Evolutionary conservation across 208 protist genomes (phyloP).

Genomic region (Plasmodiophora brassicae): DNA sequence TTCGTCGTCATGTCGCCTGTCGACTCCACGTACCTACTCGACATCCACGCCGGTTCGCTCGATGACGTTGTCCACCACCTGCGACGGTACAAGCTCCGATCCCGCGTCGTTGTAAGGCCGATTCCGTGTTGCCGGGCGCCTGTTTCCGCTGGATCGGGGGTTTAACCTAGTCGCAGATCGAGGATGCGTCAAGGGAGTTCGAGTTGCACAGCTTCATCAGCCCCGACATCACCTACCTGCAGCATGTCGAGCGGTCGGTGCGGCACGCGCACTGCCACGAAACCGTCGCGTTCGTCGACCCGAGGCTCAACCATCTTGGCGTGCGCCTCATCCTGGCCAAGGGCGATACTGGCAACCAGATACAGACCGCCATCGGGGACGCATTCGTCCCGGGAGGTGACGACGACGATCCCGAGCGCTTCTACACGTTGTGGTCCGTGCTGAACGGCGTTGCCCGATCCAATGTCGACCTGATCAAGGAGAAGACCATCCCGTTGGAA

Average conservation of each 20-base stretch:
- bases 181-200: neutral
- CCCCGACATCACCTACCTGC: neutral
- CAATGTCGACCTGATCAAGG: neutral
- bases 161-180: too few relatives aligned
- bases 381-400: too few relatives aligned
- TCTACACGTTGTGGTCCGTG: neutral
- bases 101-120: too few relatives aligned
- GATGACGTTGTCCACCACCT: neutral
- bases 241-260: neutral
- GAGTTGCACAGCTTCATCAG: neutral
- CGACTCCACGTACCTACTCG: neutral
- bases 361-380: too few relatives aligned
- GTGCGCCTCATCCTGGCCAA: neutral
- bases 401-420: neutral
- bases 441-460: neutral
- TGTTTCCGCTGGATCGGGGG: too few relatives aligned
- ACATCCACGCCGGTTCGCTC: neutral
- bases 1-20: neutral
- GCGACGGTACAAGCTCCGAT: neutral
- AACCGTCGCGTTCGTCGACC: neutral
- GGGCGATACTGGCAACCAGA: neutral
- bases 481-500: slow-evolving; percentile 5
- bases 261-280: neutral
- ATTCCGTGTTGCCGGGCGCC: too few relatives aligned
- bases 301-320: neutral